Percentiles rank a stretch among this genome's conserved stretches.
Evolutionary conservation across 306 rosid species (phyloP).

Genomic region (Inga laurina): DNA sequence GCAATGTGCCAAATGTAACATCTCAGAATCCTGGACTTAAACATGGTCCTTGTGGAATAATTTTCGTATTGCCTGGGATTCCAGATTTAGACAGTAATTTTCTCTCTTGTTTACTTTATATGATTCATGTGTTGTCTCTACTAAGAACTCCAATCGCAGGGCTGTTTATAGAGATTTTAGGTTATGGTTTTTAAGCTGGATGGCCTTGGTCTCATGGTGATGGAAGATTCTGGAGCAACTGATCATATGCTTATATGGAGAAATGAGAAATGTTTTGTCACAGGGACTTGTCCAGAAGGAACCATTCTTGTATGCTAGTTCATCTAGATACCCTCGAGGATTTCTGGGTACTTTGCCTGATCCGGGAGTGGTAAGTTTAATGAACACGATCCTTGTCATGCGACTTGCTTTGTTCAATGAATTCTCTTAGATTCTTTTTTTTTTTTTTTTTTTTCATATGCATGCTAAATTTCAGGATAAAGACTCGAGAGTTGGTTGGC

Average conservation of each 20-base stretch:
- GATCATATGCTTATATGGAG: background rate
- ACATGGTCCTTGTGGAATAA: background rate
- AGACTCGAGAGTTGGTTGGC: background rate
- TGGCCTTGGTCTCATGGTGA: background rate
- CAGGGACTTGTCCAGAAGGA: constrained; percentile 36
- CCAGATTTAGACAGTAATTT: background rate
- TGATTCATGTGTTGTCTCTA: background rate
- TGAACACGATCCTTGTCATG: background rate
- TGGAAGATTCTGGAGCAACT: background rate
- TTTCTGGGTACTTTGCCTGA: constrained; percentile 88
- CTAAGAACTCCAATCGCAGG: background rate
- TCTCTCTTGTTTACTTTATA: background rate
- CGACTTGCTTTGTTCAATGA: background rate
- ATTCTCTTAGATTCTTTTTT: background rate
- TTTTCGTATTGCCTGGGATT: background rate
- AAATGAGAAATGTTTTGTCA: background rate
- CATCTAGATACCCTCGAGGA: constrained; percentile 71
- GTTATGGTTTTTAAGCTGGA: background rate
- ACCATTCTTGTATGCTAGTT: constrained; percentile 86
- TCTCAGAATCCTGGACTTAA: background rate
- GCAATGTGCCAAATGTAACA: background rate
- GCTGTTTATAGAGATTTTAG: background rate
- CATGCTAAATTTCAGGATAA: background rate
- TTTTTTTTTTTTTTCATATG: background rate
- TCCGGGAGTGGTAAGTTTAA: constrained; percentile 16